Evolutionary conservation across 805 yeast species (phyloP), one percentile per base, ranked within the genome.

Genomic region (Candida vartiovaarae): DNA sequence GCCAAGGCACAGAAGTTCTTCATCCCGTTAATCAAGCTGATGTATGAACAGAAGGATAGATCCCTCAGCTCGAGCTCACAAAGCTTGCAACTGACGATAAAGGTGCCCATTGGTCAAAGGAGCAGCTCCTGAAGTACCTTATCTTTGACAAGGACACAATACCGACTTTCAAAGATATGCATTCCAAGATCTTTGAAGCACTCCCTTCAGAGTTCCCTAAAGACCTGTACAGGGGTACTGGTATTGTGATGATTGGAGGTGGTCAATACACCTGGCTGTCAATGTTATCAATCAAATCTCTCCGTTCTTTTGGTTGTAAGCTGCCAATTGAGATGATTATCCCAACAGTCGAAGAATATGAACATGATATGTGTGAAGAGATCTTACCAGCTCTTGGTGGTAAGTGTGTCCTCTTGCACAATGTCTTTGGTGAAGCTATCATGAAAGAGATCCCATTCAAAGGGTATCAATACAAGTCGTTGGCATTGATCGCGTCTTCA

Each of bases 291-390:
- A 70, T 75, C 45, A 71, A 68, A 42, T 62, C 74, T 15, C 58
- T 78, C 43, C 58, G 84, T 46, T 67, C 72, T 1, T 56, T 70
- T n/a, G 82, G 82, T 0, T 64, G 47, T 66, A 71, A 51, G 62
- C 70, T 39, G 70, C 93, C 95, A 0, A 77, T 84, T 23, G 95
- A 84, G 65, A 78, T 84, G 25, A 71, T 83, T 44, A 72, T 84
- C 48, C 88, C 89, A 3, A 70, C 75, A 36, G 60, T 68, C 24
- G 74, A 72, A 23, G 93, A 84, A 57, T 84, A 79, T 56, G 93
- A 84, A 60, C 64, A 75, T 34, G 81, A 79, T 45, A 64, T 78
- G 33, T 84, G 91, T 62, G 78, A 73, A 34, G 64, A 65, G 10
- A 64, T 80, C 2, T 64, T 84, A 42, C 90, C 91, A 0, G 58